Conservation (phyloP, 192 early-diverging fungal species). For the Coemansia biformis region DNA sequence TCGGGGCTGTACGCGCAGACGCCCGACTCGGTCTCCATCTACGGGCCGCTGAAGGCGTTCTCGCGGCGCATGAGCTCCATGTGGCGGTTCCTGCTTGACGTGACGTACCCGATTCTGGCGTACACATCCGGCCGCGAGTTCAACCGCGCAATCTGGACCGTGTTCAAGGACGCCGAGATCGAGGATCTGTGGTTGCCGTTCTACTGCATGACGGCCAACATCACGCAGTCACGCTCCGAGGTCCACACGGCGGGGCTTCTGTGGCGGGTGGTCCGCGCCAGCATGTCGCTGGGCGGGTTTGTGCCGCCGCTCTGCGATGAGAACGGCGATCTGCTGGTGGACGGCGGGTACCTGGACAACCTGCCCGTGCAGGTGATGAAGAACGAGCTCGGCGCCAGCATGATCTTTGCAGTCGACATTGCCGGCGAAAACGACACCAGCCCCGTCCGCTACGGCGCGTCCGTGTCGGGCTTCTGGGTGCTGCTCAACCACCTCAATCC, state of each 20-base stretch:
- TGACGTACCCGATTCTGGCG: slow-evolving; percentile 91
- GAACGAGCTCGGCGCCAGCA: slow-evolving; percentile 73
- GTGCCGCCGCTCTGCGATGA: slow-evolving; percentile 90
- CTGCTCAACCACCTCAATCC: slow-evolving; percentile 79
- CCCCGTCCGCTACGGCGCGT: slow-evolving; percentile 86
- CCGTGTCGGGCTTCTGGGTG: slow-evolving; percentile 89
- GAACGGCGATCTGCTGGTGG: slow-evolving; percentile 94
- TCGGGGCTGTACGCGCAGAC: slow-evolving; percentile 88
- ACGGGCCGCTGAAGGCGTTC: slow-evolving; percentile 84
- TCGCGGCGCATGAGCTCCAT: slow-evolving; percentile 67
- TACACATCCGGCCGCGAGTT: slow-evolving; percentile 93
- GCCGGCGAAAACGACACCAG: slow-evolving; percentile 88
- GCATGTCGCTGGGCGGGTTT: slow-evolving; percentile 95
- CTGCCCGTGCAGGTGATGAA: slow-evolving; percentile 83
- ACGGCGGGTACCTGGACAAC: slow-evolving; percentile 98
- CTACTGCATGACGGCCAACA: slow-evolving; percentile 92
- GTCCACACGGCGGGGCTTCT: slow-evolving; percentile 87
- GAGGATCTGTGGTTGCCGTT: slow-evolving; percentile 98
- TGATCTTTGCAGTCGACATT: slow-evolving; percentile 94
- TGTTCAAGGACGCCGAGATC: slow-evolving; percentile 86
- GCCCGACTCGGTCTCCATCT: slow-evolving; percentile 79
- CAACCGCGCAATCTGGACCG: slow-evolving; percentile 95
- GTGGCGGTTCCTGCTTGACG: slow-evolving; percentile 86
- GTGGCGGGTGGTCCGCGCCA: slow-evolving; percentile 96
- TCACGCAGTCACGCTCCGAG: slow-evolving; percentile 91